Evolutionary conservation across 306 rosid genomes (phyloP), one percentile per base, ranked within the genome.

Genomic region (Alnus glutinosa): DNA sequence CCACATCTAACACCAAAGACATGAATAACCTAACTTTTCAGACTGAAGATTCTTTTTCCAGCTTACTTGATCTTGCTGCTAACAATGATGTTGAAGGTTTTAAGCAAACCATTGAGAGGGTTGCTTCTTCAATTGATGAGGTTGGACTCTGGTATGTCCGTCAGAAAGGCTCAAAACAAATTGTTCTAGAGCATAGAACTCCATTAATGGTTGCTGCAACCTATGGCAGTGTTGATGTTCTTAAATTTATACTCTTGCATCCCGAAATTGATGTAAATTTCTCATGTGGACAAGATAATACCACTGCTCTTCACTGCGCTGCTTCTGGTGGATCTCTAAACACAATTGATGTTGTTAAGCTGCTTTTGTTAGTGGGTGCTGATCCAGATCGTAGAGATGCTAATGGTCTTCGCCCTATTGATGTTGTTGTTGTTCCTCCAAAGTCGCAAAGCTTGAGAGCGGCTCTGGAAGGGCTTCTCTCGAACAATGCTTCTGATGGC

Each of bases 251-350:
- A 72, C 84, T 94, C 69, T 83, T 87, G 0, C 77, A 59, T 49
- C 82, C 87, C 0, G 92, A 83, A 49, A 78, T 70, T 77, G 93
- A 88, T 75, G 94, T 92, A 2, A 90, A 94, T 81, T 88, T 87
- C 66, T 84, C 92, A 1, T 89, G 97, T 18, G 90, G 96, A 46
- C 12, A 78, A 9, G 92, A 85, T 79, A 84, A 87, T 77, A 92
- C 88, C 83, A 94, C 98, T 66, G 96, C 97, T 44, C 98, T 94
- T 85, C 98, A 92, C 66, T 94, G 97, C 86, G 98, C 97, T 85
- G 91, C 97, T 15, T 90, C 94, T 1, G 88, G 98, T 18, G 98
- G 98, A 42, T 89, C 98, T 14, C 48, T 79, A 59, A 84, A 92
- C 51, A 93, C 88, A 0, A 78, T 84, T 77, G 92, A 83, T 59